Percentiles rank a stretch among this genome's conserved stretches.
These are phyloP conservation scores for Telopea speciosissima DNA, from an alignment of 177 flowering plant genomes.

Conservation along the genomic window DNA sequence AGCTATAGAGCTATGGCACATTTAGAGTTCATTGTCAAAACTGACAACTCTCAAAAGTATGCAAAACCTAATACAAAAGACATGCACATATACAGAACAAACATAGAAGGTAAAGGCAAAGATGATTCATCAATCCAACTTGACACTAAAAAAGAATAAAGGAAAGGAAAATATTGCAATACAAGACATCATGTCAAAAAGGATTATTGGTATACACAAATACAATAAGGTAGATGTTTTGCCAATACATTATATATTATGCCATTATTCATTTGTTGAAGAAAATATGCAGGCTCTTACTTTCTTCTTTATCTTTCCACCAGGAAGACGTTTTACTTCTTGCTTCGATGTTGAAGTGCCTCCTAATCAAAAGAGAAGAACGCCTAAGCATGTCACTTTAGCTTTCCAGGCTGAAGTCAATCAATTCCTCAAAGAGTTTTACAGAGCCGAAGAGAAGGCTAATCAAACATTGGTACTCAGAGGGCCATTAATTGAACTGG, in stretches of 20 bases:
- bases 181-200: neutral
- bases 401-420: no score
- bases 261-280: neutral
- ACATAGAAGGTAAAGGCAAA: no score
- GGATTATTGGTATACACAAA: no score
- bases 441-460: neutral
- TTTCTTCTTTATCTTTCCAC: constrained; percentile 91
- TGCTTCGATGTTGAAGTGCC: constrained; percentile 51
- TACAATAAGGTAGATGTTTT: neutral
- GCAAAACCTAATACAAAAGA: no score
- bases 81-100: no score
- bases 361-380: constrained; percentile 20
- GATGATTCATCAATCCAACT: no score
- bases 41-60: no score
- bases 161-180: neutral
- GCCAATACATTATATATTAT: neutral
- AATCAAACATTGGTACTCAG: neutral
- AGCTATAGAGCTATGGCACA: no score
- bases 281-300: constrained; percentile 28
- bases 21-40: no score
- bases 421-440: no score
- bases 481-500: neutral
- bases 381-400: neutral
- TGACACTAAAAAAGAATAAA: neutral
- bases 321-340: constrained; percentile 94